Evolutionary conservation across 305 asterid species (phyloP), one percentile per base, ranked within the genome.

Genomic region (Withania somnifera): DNA sequence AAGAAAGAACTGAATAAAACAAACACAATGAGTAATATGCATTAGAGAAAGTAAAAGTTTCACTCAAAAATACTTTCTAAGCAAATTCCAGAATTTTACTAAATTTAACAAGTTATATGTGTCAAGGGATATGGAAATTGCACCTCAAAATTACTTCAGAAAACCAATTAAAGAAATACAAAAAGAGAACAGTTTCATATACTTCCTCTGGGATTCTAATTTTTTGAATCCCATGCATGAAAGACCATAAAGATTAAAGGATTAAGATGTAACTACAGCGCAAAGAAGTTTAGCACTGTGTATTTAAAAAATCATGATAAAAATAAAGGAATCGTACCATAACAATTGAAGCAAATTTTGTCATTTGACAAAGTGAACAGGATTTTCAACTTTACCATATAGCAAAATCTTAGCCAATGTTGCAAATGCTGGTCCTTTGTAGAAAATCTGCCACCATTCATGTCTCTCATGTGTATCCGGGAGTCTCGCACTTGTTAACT

Each of bases 331-430:
- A 57, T 57, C 64, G 20, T 57, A 57, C 22, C 32, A 57, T 57
- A 5, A 50, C 54, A 14, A 13, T 14, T 50, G 14, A 50, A 14
- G 14, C 4, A 50, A 4, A 22, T 58, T 36, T 24, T 58, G 32
- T 58, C 67, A 58, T 24, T 5, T 58, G 67, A 24, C 67, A 22
- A 51, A 34, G 24, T 73, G 77, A 54, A 79, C 84, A 73, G 83
- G 80, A 38, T 60, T 47, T 76, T 69, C 51, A 45, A 51, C 3
- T 3, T 75, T 85, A 92, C 98, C 98, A 83, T 86, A 82, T 86
- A 94, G 85, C 84, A 96, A 82, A 75, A 91, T 89, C 86, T 90
- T 88, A 78, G 97, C 91, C 64, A 94, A 87, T 75, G 93, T 86
- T 10, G 86, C 89, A 85, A 94, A 96, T 24, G 90, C 91, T 32